A percentile compares a stretch with the other conserved stretches of the same genome.
Evolutionary conservation across 768 basidiomycete genomes (phyloP).

Genomic region (Infundibulicybe gibba): DNA sequence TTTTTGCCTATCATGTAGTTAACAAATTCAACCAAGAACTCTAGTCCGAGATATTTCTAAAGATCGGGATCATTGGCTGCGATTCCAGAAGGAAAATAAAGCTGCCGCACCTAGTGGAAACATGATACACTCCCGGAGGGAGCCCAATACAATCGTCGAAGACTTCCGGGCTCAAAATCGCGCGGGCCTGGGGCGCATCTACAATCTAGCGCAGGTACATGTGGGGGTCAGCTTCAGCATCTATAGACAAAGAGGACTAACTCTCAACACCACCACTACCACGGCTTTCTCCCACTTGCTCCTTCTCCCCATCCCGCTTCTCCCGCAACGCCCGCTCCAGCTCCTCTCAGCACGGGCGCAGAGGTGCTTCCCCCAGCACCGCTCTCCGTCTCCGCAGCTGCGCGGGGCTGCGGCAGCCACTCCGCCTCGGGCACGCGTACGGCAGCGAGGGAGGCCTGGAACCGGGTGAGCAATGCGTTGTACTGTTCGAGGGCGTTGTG

Average conservation of each 20-base stretch:
- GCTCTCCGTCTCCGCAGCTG: constrained; percentile 8
- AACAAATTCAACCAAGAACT: constrained; percentile 20
- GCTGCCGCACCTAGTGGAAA: no score
- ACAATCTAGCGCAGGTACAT: no score
- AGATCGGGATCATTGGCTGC: no score
- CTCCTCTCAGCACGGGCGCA: constrained; percentile 49
- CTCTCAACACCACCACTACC: no score
- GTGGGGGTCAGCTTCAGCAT: no score
- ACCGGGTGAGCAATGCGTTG: constrained; percentile 43
- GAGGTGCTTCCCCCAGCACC: constrained; percentile 14
- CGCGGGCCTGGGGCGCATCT: no score
- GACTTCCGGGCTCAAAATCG: no score
- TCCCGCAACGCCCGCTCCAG: constrained; percentile 55
- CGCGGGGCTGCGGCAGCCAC: constrained; percentile 61
- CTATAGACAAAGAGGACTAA: no score
- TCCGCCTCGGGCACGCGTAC: constrained; percentile 48
- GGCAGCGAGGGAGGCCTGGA: constrained; percentile 47
- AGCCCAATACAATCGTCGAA: no score
- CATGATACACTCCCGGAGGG: no score
- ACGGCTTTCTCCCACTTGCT: no score
- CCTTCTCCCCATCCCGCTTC: constrained; percentile 27
- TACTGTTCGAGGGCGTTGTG: constrained; percentile 67
- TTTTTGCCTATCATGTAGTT: constrained; percentile 19
- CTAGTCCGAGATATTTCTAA: constrained; percentile 19
- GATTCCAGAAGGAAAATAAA: no score